phyloP scores from a whole-genome alignment of 495 filamentous ascomycete species.

The Penicillium bialowiezense region DNA sequence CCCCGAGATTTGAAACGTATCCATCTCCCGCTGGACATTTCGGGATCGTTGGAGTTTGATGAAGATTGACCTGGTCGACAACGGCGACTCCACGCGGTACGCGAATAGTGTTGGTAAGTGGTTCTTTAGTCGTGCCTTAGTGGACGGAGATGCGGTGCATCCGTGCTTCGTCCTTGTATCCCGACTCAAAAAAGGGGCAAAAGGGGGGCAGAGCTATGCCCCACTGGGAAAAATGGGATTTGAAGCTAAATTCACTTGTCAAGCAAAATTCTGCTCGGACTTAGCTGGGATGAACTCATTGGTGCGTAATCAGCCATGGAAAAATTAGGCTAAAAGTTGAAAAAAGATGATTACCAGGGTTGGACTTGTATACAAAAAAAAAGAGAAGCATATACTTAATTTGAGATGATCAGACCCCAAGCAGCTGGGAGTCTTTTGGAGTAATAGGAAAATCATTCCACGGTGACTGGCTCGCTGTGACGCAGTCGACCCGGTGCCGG shows the following conservation, averaged over 20 bases:
- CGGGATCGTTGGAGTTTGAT: slow-evolving; percentile 3
- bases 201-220: not conserved
- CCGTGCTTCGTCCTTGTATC: not conserved
- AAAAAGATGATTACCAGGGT: too few species aligned
- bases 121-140: not conserved
- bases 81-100: not conserved
- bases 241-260: not conserved
- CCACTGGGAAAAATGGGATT: not conserved
- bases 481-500: slow-evolving; percentile 3
- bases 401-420: too few species aligned
- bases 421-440: too few species aligned
- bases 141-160: not conserved
- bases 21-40: not conserved
- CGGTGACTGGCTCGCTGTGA: not conserved
- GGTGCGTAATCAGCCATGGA: slow-evolving; percentile 6
- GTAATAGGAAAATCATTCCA: not conserved
- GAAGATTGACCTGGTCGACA: slow-evolving; percentile 3
- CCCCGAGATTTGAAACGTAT: not conserved
- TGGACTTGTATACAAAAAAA: too few species aligned
- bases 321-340: not conserved
- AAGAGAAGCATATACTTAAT: too few species aligned
- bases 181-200: slow-evolving; percentile 16
- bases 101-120: not conserved
- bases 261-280: too few species aligned
- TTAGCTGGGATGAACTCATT: slow-evolving; percentile 11